These are phyloP conservation scores for Berkeleyomyces rouxiae DNA, from an alignment of 2,329 filamentous ascomycete genomes.

Conservation along the genomic window DNA sequence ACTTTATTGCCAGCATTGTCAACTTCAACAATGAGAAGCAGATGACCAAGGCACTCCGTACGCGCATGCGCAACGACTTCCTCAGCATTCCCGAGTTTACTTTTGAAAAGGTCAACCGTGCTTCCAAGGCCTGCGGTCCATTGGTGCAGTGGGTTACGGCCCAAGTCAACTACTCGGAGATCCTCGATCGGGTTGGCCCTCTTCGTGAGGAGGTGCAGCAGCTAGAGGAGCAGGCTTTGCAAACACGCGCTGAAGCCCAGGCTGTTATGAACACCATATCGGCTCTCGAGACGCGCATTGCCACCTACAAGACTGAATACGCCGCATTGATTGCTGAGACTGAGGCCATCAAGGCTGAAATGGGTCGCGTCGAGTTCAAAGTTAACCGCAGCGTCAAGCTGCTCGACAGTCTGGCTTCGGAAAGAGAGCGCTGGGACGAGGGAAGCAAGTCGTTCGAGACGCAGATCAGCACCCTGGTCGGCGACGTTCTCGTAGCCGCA, in stretches of 20 bases:
- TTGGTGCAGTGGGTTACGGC: slow-evolving; percentile 94
- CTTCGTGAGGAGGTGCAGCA: slow-evolving; percentile 75
- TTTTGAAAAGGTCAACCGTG: slow-evolving; percentile 87
- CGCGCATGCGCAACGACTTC: slow-evolving; percentile 86
- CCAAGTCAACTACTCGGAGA: slow-evolving; percentile 95
- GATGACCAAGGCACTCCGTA: slow-evolving; percentile 70
- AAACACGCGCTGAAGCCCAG: slow-evolving; percentile 86
- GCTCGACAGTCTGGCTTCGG: slow-evolving; percentile 86
- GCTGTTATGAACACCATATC: slow-evolving; percentile 79
- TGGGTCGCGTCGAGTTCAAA: slow-evolving; percentile 93
- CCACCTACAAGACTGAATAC: slow-evolving; percentile 90
- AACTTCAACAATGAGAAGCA: slow-evolving; percentile 90
- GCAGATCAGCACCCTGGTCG: slow-evolving; percentile 89
- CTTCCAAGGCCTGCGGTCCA: slow-evolving; percentile 90
- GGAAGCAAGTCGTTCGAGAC: slow-evolving; percentile 97
- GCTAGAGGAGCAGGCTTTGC: slow-evolving; percentile 73
- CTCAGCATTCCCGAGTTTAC: slow-evolving; percentile 90
- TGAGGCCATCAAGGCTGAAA: slow-evolving; percentile 91
- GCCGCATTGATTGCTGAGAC: slow-evolving; percentile 92
- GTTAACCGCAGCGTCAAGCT: slow-evolving; percentile 90
- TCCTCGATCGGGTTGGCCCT: slow-evolving; percentile 83
- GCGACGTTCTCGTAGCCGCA: slow-evolving; percentile 88
- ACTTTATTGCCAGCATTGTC: slow-evolving; percentile 96
- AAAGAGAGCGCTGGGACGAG: slow-evolving; percentile 86
- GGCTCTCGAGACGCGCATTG: slow-evolving; percentile 76